These are phyloP conservation scores for Colletotrichum salicis DNA, from an alignment of 2,329 filamentous ascomycete genomes.

Conservation along the genomic window DNA sequence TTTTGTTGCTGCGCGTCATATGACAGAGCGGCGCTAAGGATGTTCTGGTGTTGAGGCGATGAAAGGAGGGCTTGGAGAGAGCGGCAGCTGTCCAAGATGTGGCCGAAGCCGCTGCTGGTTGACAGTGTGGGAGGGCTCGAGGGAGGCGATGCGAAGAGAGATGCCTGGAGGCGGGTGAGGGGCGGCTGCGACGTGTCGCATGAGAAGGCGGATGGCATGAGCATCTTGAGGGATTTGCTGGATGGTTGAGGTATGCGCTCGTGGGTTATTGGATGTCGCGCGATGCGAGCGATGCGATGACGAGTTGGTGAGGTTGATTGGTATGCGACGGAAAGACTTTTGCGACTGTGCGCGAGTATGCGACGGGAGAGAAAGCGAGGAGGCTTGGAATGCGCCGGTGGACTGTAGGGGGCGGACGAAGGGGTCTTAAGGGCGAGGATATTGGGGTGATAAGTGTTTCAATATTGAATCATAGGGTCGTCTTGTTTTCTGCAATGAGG, in stretches of 20 bases:
- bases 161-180: conserved; percentile 56
- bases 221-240: conserved; percentile 53
- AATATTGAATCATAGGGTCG: conserved; percentile 8
- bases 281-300: not conserved
- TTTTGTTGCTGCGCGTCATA: conserved; percentile 47
- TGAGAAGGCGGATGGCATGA: conserved; percentile 67
- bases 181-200: conserved; percentile 65
- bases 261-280: not conserved
- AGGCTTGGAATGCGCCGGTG: conserved; percentile 28
- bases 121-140: conserved; percentile 63
- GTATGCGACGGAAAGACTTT: conserved; percentile 26
- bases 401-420: conserved; percentile 7
- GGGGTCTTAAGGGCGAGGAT: conserved; percentile 27
- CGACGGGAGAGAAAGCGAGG: conserved; percentile 17
- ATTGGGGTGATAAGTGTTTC: not conserved
- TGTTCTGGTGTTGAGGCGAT: conserved; percentile 44
- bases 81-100: conserved; percentile 69
- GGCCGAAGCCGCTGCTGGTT: conserved; percentile 59
- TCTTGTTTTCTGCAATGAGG: conserved; percentile 5
- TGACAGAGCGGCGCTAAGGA: conserved; percentile 31
- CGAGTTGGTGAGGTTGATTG: not conserved
- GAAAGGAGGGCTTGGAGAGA: conserved; percentile 69
- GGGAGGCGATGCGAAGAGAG: conserved; percentile 69
- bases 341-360: conserved; percentile 29
- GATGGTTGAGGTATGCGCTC: not conserved